Percentiles rank a stretch among this genome's conserved stretches.
phyloP scores from a whole-genome alignment of 2,329 filamentous ascomycete species.

The Clonostachys chloroleuca region DNA sequence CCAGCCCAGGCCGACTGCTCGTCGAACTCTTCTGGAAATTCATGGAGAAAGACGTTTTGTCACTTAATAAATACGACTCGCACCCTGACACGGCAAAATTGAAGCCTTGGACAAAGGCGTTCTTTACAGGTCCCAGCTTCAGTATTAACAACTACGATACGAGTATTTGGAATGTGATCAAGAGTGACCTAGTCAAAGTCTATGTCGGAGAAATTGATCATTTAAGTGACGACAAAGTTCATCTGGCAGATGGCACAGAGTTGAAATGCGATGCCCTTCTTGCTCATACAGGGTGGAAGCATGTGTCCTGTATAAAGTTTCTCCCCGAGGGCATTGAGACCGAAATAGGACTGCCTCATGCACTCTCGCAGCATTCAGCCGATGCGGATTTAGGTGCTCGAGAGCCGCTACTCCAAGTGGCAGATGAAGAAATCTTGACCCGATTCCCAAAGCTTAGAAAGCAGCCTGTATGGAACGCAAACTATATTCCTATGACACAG shows the following conservation, averaged over 20 bases:
- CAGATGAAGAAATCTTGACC: constrained; percentile 9
- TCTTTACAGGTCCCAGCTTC: constrained; percentile 44
- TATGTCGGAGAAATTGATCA: constrained; percentile 40
- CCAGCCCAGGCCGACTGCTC: constrained; percentile 39
- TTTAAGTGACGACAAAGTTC: constrained; percentile 29
- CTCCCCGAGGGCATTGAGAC: constrained; percentile 3
- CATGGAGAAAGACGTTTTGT: constrained; percentile 39
- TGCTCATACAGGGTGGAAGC: constrained; percentile 48
- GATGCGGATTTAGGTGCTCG: constrained; percentile 4
- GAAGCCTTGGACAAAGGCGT: constrained; percentile 26
- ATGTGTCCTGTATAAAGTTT: constrained; percentile 37
- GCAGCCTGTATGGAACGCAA: constrained; percentile 9
- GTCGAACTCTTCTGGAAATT: constrained; percentile 44
- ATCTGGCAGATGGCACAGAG: constrained; percentile 27
- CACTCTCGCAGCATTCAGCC: background rate
- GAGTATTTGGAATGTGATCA: constrained; percentile 41
- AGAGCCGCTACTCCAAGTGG: constrained; percentile 4
- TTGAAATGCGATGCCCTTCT: constrained; percentile 41
- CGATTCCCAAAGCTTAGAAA: constrained; percentile 11
- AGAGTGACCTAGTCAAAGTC: constrained; percentile 38
- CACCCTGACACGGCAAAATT: constrained; percentile 31
- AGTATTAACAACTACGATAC: constrained; percentile 50
- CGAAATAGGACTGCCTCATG: constrained; percentile 6
- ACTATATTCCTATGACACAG: constrained; percentile 4
- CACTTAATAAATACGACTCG: constrained; percentile 37